Evolutionary conservation across 352 stramenopile species (phyloP).

Genomic region (Phytophthora capsici): DNA sequence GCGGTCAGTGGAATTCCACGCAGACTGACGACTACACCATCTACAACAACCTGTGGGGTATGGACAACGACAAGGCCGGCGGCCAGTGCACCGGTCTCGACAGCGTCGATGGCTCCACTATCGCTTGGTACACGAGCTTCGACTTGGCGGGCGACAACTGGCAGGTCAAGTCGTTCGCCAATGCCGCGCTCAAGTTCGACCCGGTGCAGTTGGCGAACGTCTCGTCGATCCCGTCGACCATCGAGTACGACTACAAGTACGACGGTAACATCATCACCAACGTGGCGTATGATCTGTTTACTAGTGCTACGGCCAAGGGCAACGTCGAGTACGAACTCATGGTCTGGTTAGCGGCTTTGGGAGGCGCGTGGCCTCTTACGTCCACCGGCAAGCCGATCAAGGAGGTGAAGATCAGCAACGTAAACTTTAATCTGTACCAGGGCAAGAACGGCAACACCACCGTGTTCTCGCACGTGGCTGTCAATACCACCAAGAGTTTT

Average conservation of each 20-base stretch:
- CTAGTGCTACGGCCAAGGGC: slow-evolving; percentile 24
- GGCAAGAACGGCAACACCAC: slow-evolving; percentile 37
- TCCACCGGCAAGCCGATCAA: slow-evolving; percentile 32
- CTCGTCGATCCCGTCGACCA: slow-evolving; percentile 41
- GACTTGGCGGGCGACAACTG: slow-evolving; percentile 36
- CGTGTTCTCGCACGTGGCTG: slow-evolving; percentile 43
- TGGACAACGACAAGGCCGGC: slow-evolving; percentile 25
- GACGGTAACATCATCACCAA: slow-evolving; percentile 38
- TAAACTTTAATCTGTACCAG: slow-evolving; percentile 37
- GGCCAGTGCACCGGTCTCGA: slow-evolving; percentile 45
- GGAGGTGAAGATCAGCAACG: slow-evolving; percentile 12
- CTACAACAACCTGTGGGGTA: slow-evolving; percentile 50
- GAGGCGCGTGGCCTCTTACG: slow-evolving; percentile 35
- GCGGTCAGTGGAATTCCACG: slow-evolving; percentile 31
- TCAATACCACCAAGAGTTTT: slow-evolving; percentile 25
- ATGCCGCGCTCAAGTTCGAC: no score
- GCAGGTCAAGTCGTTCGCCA: slow-evolving; percentile 55
- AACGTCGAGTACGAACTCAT: slow-evolving; percentile 44
- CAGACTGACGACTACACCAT: slow-evolving; percentile 35
- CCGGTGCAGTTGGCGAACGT: slow-evolving; percentile 34
- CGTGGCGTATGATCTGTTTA: slow-evolving; percentile 48
- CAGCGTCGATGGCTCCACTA: slow-evolving; percentile 26
- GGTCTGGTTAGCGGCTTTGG: slow-evolving; percentile 38
- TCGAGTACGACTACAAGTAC: slow-evolving; percentile 43
- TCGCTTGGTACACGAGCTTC: slow-evolving; percentile 47